These are phyloP conservation scores for Apiospora sp. DNA, from an alignment of 2,329 filamentous ascomycete species.

Conservation along the genomic window DNA sequence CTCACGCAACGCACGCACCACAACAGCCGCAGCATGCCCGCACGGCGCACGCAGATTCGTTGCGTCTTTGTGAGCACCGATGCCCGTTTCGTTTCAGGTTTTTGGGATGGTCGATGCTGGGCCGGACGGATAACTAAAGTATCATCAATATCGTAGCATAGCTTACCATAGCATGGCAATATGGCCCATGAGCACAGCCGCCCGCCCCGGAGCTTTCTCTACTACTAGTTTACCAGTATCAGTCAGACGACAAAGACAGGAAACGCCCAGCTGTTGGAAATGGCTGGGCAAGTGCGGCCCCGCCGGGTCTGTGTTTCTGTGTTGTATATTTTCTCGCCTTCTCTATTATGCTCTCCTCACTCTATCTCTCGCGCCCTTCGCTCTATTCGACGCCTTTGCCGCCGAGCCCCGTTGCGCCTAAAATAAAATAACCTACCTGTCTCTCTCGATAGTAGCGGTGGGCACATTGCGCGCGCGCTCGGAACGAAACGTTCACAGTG, in stretches of 20 bases:
- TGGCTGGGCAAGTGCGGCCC: neutral
- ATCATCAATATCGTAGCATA: neutral
- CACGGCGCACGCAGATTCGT: neutral
- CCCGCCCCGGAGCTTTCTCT: neutral
- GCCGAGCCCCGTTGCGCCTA: neutral
- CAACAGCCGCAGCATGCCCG: neutral
- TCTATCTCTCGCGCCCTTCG: neutral
- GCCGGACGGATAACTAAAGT: neutral
- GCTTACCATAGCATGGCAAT: neutral
- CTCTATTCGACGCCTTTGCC: conserved; percentile 12
- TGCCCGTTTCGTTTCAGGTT: neutral
- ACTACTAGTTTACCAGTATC: neutral
- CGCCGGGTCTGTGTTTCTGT: neutral
- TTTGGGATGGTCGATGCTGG: neutral
- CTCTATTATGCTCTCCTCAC: neutral
- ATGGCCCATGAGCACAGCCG: neutral
- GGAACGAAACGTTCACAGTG: neutral
- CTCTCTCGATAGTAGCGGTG: no score
- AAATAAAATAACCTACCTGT: no score
- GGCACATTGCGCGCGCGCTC: no score
- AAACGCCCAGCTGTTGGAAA: conserved; percentile 4
- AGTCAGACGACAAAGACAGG: neutral
- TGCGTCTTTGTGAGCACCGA: neutral
- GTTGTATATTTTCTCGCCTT: neutral
- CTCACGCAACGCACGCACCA: neutral